phyloP scores from a whole-genome alignment of 2,329 filamentous ascomycete species.

The Aotearoamyces nothofagi region DNA sequence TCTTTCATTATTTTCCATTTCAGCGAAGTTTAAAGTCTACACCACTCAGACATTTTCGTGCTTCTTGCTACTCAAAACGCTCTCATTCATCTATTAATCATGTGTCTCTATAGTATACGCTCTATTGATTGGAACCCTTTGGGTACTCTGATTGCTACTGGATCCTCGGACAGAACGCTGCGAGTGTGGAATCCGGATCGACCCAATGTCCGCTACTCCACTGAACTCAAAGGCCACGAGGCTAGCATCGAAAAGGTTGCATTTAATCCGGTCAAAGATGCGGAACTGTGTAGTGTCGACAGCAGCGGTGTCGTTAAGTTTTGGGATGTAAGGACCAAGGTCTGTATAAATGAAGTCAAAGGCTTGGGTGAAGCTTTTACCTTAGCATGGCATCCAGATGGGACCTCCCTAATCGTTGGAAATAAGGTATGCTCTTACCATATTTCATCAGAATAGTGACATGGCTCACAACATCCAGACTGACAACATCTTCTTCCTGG shows the following conservation, averaged over 20 bases:
- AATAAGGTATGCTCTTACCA: conserved; percentile 44
- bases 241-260: conserved; percentile 58
- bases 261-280: conserved; percentile 65
- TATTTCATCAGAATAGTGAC: conserved; percentile 3
- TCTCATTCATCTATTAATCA: neutral
- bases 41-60: conserved; percentile 1
- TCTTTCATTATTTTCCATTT: too few relatives aligned
- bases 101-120: conserved; percentile 39
- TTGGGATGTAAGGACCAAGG: conserved; percentile 66
- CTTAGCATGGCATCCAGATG: conserved; percentile 60
- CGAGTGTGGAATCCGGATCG: conserved; percentile 75
- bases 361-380: conserved; percentile 53
- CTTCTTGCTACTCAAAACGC: conserved; percentile 3
- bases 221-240: conserved; percentile 55
- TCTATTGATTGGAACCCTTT: conserved; percentile 82
- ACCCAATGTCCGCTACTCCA: conserved; percentile 57
- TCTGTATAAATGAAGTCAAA: conserved; percentile 53
- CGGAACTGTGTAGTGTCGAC: conserved; percentile 61
- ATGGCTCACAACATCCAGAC: conserved; percentile 26
- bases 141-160: conserved; percentile 72
- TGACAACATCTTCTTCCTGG: conserved; percentile 46
- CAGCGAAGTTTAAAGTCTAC: too few relatives aligned
- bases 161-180: conserved; percentile 52
- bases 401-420: conserved; percentile 53
- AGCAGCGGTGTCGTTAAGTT: conserved; percentile 61